phyloP scores from a whole-genome alignment of 495 filamentous ascomycete genomes.

The Pyronema domesticum region DNA sequence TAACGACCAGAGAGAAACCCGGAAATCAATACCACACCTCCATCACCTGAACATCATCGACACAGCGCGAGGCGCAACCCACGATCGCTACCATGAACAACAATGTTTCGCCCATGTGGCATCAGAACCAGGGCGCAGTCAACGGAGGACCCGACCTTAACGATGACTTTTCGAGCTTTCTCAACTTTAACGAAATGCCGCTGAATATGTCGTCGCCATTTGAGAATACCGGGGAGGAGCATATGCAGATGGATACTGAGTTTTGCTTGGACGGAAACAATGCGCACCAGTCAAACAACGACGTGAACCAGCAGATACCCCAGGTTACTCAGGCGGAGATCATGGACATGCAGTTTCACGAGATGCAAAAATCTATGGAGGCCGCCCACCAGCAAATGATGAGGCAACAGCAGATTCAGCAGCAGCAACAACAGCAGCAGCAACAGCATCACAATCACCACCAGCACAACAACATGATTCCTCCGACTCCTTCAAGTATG shows the following conservation, averaged over 20 bases:
- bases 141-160: conserved; percentile 8
- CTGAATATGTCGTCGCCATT: conserved; percentile 18
- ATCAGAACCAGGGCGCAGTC: conserved; percentile 11
- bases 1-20: neutral
- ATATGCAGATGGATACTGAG: conserved; percentile 22
- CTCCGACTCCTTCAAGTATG: conserved; percentile 83
- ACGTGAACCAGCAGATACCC: neutral
- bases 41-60: neutral
- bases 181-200: conserved; percentile 20
- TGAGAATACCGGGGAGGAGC: conserved; percentile 13
- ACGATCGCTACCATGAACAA: conserved; percentile 14
- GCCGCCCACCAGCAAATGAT: conserved; percentile 32
- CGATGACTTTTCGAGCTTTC: conserved; percentile 23
- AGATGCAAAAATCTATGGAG: conserved; percentile 37
- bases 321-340: conserved; percentile 4
- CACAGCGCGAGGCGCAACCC: neutral
- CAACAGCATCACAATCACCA: conserved; percentile 19
- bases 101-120: conserved; percentile 18
- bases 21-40: conserved; percentile 3
- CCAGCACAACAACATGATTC: conserved; percentile 49
- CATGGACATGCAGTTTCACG: conserved; percentile 38
- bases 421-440: conserved; percentile 28
- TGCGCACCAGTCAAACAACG: conserved; percentile 4
- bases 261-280: conserved; percentile 9
- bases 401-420: conserved; percentile 23